Base-by-base conservation (phyloP, 2,329 filamentous ascomycete species). In the Botrytis hyacinthi region DNA sequence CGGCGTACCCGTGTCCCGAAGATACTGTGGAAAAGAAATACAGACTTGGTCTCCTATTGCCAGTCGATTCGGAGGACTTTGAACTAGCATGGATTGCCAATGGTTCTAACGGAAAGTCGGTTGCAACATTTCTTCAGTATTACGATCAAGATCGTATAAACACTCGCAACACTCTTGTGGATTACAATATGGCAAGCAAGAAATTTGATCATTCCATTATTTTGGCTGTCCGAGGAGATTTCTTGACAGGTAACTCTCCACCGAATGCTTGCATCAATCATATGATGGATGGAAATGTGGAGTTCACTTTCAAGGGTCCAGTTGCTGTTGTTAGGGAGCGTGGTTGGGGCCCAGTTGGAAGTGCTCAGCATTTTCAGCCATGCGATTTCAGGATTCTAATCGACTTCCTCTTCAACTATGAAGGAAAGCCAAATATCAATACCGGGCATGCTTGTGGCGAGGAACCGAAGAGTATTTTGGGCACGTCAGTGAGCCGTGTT, bases 41-140 rank as follows among this genome's bases (percentile, higher is more conserved):
- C 48, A 69, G 20, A 69, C 66, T 69, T n/a, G 35, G 66, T 9
- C 66, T 69, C n/a, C 66, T 69, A 26, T 29, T 69, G 2, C 66
- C 66, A 2, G 48, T 57, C 18, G 48, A 57, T 32, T 57, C 66
- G 32, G n/a, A 32, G 29, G 18, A 42, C 0, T 69, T 69, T 8
- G 18, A 42, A 2, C 10, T 69, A 1, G 66, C 66, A 26, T 69
- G 66, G 66, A 69, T 69, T 5, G 66, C 66, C 1, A 69, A 69
- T 44, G 48, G 48, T 22, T 57, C 66, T 18, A 40, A 51, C 1
- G 66, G 66, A 57, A 69, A 57, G 9, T 69, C 66, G 1, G 48
- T 59, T 2, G 18, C 48, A 57, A 57, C 37, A 1, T 69, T 69
- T 37, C 48, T 57, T 69, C 48, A 69, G 10, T 69, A 57, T 18